A percentile compares a stretch with the other conserved stretches of the same genome.
These are phyloP conservation scores for Gnomoniopsis smithogilvyi DNA, from an alignment of 2,329 filamentous ascomycete species.

Conservation along the genomic window DNA sequence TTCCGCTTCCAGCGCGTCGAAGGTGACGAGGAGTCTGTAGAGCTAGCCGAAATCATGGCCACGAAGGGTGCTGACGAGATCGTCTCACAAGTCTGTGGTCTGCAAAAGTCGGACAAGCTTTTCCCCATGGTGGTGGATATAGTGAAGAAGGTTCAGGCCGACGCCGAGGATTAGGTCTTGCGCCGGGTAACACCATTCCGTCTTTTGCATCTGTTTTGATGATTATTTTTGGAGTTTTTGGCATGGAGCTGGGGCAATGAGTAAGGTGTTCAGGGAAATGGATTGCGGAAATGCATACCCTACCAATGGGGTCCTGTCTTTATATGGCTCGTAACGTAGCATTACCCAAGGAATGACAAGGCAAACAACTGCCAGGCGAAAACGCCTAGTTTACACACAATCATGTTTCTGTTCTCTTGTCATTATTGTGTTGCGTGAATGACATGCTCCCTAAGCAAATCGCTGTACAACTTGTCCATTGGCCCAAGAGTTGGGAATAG, in stretches of 20 bases:
- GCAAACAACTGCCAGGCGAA: not conserved
- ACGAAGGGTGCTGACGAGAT: constrained; percentile 63
- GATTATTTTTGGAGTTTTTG: constrained; percentile 10
- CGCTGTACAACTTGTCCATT: no score
- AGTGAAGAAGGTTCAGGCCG: constrained; percentile 80
- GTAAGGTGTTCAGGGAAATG: constrained; percentile 15
- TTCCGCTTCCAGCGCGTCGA: constrained; percentile 95
- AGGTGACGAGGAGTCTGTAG: constrained; percentile 82
- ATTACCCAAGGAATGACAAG: not conserved
- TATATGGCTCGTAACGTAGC: not conserved
- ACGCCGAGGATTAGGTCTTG: constrained; percentile 29
- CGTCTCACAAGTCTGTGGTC: constrained; percentile 76
- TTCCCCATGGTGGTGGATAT: constrained; percentile 72
- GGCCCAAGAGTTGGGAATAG: no score
- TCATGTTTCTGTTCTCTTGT: not conserved
- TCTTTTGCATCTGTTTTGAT: constrained; percentile 4
- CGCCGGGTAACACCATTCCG: not conserved
- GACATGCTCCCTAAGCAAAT: no score
- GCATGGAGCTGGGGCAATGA: not conserved
- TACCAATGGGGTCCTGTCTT: constrained; percentile 1
- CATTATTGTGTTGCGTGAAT: no score
- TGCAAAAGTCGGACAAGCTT: constrained; percentile 73
- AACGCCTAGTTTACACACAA: constrained; percentile 3
- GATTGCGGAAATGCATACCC: constrained; percentile 18
- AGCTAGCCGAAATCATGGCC: constrained; percentile 83